Conservation (phyloP, 1,139 yeast genomes). For the Yamadazyma blattariae region DNA sequence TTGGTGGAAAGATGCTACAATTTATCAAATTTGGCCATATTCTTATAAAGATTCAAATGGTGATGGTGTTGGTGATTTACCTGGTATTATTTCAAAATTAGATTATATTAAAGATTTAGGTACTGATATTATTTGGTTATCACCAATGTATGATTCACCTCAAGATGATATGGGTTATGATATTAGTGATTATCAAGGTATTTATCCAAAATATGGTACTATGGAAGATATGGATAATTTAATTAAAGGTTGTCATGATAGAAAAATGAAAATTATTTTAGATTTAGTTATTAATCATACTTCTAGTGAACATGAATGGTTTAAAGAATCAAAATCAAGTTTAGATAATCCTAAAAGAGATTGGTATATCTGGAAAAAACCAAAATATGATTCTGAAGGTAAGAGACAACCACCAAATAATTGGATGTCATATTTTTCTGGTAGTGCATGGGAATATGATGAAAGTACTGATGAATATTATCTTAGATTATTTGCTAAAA, state of each 20-base stretch:
- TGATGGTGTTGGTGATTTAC: conserved; percentile 58
- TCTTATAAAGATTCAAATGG: conserved; percentile 58
- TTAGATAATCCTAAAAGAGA: conserved; percentile 55
- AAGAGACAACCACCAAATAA: conserved; percentile 56
- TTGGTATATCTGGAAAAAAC: conserved; percentile 60
- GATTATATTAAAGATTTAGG: conserved; percentile 55
- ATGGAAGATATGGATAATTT: conserved; percentile 49
- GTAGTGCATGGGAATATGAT: conserved; percentile 59
- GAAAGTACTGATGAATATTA: conserved; percentile 54
- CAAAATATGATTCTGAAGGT: conserved; percentile 41
- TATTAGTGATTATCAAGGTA: conserved; percentile 50
- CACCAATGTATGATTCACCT: conserved; percentile 60
- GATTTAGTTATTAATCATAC: conserved; percentile 63
- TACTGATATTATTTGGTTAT: conserved; percentile 54
- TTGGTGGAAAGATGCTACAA: conserved; percentile 61
- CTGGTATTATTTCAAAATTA: conserved; percentile 50
- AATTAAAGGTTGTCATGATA: conserved; percentile 44
- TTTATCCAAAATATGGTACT: conserved; percentile 54
- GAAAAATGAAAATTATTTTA: conserved; percentile 52
- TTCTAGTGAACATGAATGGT: conserved; percentile 56
- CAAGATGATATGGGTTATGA: conserved; percentile 68
- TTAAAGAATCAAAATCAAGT: conserved; percentile 54
- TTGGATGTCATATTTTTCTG: conserved; percentile 53
- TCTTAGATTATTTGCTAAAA: conserved; percentile 48
- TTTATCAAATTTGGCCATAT: conserved; percentile 62